These are phyloP conservation scores for Erysimum pusillum DNA, from an alignment of 441 rosid species.

Conservation along the genomic window DNA sequence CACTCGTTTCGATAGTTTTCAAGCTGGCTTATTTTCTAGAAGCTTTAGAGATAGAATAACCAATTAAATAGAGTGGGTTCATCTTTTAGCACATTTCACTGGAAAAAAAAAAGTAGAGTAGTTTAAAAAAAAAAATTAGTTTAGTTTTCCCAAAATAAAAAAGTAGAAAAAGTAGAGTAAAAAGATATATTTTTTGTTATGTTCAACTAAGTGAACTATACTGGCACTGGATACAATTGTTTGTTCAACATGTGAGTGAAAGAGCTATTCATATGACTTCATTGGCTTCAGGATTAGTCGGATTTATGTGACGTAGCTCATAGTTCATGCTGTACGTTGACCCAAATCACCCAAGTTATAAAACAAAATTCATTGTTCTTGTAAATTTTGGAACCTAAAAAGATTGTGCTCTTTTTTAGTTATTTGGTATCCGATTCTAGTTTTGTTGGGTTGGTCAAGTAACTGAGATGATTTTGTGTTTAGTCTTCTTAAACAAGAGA, in stretches of 20 bases:
- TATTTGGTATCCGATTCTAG: constrained; percentile 19
- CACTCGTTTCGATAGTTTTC: neutral
- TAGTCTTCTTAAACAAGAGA: neutral
- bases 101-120: neutral
- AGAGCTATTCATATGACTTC: too few relatives aligned
- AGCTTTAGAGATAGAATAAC: too few relatives aligned
- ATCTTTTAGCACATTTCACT: neutral
- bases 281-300: too few relatives aligned
- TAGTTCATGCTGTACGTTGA: too few relatives aligned
- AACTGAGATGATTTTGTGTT: neutral
- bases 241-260: too few relatives aligned
- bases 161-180: neutral
- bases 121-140: neutral
- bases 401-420: neutral
- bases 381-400: neutral
- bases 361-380: too few relatives aligned
- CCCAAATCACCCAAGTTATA: too few relatives aligned
- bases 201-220: neutral
- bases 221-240: neutral
- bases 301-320: too few relatives aligned
- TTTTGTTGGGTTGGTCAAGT: constrained; percentile 18
- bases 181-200: neutral
- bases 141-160: neutral
- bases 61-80: constrained; percentile 21
- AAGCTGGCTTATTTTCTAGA: constrained; percentile 24